phyloP scores from a whole-genome alignment of 2,329 filamentous ascomycete species.

The Paecilomyces fulvus region DNA sequence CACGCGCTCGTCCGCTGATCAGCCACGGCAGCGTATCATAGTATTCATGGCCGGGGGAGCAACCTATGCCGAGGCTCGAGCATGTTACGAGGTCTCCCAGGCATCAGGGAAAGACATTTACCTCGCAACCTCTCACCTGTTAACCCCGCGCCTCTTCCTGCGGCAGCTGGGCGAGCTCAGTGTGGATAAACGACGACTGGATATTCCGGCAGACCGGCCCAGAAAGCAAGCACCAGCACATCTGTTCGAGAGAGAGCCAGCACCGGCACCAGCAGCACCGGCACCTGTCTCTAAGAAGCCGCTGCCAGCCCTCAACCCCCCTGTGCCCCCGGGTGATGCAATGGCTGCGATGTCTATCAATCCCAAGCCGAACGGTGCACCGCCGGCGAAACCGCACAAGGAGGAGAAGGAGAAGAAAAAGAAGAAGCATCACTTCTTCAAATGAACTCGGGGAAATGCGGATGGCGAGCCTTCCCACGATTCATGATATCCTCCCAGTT shows the following conservation, averaged over 20 bases:
- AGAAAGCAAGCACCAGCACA: conserved; percentile 76
- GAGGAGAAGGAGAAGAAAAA: conserved; percentile 40
- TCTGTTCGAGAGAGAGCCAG: conserved; percentile 65
- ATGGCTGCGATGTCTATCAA: conserved; percentile 11
- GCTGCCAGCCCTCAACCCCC: background rate
- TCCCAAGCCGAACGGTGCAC: conserved; percentile 10
- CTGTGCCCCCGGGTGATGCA: conserved; percentile 8
- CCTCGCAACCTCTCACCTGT: conserved; percentile 84
- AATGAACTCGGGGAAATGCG: conserved; percentile 11
- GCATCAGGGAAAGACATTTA: conserved; percentile 72
- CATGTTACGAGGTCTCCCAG: conserved; percentile 78
- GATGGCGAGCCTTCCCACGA: background rate
- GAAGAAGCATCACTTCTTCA: conserved; percentile 53
- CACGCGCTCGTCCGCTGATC: conserved; percentile 61
- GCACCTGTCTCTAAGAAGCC: background rate
- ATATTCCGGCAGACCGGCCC: conserved; percentile 72
- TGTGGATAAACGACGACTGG: conserved; percentile 63
- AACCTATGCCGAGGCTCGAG: conserved; percentile 80
- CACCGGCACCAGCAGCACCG: conserved; percentile 45
- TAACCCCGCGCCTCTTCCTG: conserved; percentile 73
- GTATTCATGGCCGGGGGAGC: conserved; percentile 94
- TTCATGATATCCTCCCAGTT: background rate
- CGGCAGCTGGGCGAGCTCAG: conserved; percentile 75
- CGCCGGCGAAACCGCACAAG: conserved; percentile 48
- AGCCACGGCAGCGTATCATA: conserved; percentile 83